A percentile compares a stretch with the other conserved stretches of the same genome.
These are phyloP conservation scores for Acacia pycnantha DNA, from an alignment of 331 rosid genomes.

Conservation along the genomic window DNA sequence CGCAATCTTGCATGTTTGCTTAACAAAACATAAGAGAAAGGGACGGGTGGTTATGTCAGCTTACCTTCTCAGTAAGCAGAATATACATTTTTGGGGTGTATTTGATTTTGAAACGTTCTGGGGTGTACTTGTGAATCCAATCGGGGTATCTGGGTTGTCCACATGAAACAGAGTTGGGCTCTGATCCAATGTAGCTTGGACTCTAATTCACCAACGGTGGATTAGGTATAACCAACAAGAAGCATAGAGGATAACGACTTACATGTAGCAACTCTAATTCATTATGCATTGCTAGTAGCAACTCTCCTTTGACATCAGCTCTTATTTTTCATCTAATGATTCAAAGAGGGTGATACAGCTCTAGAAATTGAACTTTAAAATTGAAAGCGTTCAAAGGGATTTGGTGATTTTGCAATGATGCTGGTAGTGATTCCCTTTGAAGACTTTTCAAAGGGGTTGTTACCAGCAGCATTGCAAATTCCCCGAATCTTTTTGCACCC, in stretches of 20 bases:
- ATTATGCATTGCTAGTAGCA: background rate
- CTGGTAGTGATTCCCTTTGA: background rate
- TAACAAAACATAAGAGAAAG: constrained; percentile 56
- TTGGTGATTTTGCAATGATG: background rate
- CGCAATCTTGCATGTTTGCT: constrained; percentile 89
- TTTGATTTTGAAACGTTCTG: background rate
- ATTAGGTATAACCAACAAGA: background rate
- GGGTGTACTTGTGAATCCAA: background rate
- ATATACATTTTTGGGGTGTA: background rate
- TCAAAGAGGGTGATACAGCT: background rate
- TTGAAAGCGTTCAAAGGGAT: background rate
- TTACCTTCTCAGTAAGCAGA: constrained; percentile 48
- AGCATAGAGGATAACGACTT: background rate
- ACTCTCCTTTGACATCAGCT: background rate
- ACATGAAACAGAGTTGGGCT: background rate
- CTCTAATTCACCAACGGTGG: background rate
- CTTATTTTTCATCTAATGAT: no score
- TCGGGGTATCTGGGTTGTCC: background rate
- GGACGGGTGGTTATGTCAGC: constrained; percentile 24
- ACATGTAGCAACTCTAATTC: no score
- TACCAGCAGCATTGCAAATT: background rate
- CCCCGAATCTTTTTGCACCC: background rate
- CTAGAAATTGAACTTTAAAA: background rate
- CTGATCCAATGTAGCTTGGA: background rate
- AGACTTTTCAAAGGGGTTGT: no score